Conservation (phyloP, 2,329 filamentous ascomycete genomes). For the Calonectria honghensis region DNA sequence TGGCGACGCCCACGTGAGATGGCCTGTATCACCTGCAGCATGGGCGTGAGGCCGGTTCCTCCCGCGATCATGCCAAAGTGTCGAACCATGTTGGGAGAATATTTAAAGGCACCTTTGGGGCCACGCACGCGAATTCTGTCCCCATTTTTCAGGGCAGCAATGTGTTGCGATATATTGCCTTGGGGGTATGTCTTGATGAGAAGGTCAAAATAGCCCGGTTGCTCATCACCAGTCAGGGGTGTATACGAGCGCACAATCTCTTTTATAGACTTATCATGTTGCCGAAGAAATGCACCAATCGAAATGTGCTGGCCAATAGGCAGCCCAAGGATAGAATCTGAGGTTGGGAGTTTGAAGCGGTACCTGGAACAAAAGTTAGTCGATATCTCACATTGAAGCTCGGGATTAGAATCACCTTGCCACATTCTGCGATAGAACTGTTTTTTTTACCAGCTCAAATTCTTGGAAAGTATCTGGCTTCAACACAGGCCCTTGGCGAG, state of each 20-base stretch:
- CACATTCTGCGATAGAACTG: slow-evolving; percentile 94
- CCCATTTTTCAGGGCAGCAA: slow-evolving; percentile 86
- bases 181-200: slow-evolving; percentile 97
- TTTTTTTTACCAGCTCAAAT: slow-evolving; percentile 94
- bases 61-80: slow-evolving; percentile 98
- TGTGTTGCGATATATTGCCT: slow-evolving; percentile 95
- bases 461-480: slow-evolving; percentile 91
- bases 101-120: slow-evolving; percentile 97
- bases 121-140: slow-evolving; percentile 91
- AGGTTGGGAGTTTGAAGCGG: slow-evolving; percentile 88
- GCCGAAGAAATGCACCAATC: slow-evolving; percentile 83
- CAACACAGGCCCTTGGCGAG: neutral
- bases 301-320: slow-evolving; percentile 99
- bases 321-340: slow-evolving; percentile 88
- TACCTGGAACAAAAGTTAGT: slow-evolving; percentile 73
- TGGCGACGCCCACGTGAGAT: slow-evolving; percentile 85
- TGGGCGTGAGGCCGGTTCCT: slow-evolving; percentile 97
- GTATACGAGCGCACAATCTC: slow-evolving; percentile 93
- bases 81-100: slow-evolving; percentile 94
- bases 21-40: slow-evolving; percentile 95
- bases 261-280: slow-evolving; percentile 81
- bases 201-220: slow-evolving; percentile 92
- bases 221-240: slow-evolving; percentile 89
- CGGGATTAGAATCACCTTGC: slow-evolving; percentile 76
- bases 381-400: neutral